phyloP scores from a whole-genome alignment of 495 filamentous ascomycete genomes.

The Penicillium arizonense region DNA sequence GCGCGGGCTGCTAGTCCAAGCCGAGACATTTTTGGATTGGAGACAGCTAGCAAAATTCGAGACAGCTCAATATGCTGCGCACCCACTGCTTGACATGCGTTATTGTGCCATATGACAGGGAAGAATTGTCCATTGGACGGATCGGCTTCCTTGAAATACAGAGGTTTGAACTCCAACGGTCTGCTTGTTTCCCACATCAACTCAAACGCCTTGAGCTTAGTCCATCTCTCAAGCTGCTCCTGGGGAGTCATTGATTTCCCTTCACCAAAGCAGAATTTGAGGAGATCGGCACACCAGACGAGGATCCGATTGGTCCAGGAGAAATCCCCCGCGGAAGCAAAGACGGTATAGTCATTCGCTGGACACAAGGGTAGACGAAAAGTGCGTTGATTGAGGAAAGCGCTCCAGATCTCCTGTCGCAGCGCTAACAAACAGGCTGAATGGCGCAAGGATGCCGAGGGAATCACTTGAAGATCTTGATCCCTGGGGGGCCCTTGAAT shows the following conservation, averaged over 20 bases:
- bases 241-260: constrained; percentile 1
- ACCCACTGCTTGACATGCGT: constrained; percentile 26
- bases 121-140: constrained; percentile 17
- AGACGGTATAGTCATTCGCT: constrained; percentile 13
- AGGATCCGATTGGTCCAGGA: constrained; percentile 28
- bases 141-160: constrained; percentile 10
- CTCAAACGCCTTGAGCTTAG: constrained; percentile 1
- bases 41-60: constrained; percentile 31
- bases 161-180: constrained; percentile 12
- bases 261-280: constrained; percentile 27
- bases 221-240: constrained; percentile 1
- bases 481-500: constrained; percentile 13
- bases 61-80: constrained; percentile 37
- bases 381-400: constrained; percentile 30
- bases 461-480: constrained; percentile 2
- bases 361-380: constrained; percentile 18
- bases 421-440: constrained; percentile 31
- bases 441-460: constrained; percentile 20
- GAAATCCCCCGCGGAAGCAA: constrained; percentile 22
- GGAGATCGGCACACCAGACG: constrained; percentile 22
- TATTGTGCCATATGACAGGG: constrained; percentile 32
- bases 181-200: constrained; percentile 2
- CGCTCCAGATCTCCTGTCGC: constrained; percentile 35
- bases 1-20: constrained; percentile 23
- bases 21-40: constrained; percentile 29